These are phyloP conservation scores for Buxus sempervirens DNA, from an alignment of 164 flowering plant genomes.

Conservation along the genomic window DNA sequence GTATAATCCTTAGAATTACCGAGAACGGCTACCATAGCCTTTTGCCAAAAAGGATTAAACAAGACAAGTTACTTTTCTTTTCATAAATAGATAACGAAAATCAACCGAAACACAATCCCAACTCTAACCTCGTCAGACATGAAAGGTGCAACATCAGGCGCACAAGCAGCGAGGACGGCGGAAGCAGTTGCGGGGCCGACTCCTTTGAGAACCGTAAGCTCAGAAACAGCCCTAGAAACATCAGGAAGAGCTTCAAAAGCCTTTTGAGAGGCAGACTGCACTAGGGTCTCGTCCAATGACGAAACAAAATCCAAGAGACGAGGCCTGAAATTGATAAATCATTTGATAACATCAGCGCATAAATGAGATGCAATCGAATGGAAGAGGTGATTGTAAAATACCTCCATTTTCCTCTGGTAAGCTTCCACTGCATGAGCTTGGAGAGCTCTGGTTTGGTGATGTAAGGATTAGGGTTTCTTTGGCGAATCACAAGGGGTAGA, in stretches of 20 bases:
- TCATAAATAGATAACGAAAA: background rate
- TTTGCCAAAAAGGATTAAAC: background rate
- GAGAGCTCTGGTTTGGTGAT: slow-evolving; percentile 69
- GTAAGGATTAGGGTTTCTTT: slow-evolving; percentile 71
- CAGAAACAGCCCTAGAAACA: slow-evolving; percentile 54
- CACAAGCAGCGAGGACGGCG: slow-evolving; percentile 74
- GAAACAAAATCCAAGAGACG: slow-evolving; percentile 66
- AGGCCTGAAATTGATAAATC: slow-evolving; percentile 41
- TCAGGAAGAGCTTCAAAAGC: slow-evolving; percentile 74
- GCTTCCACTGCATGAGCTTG: slow-evolving; percentile 85
- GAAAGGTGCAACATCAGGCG: slow-evolving; percentile 73
- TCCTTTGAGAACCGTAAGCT: slow-evolving; percentile 76
- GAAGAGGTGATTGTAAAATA: slow-evolving; percentile 9
- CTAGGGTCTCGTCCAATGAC: slow-evolving; percentile 50
- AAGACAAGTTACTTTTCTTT: background rate
- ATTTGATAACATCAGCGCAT: background rate
- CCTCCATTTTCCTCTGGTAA: slow-evolving; percentile 87
- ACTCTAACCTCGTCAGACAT: slow-evolving; percentile 86
- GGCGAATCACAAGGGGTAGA: slow-evolving; percentile 55
- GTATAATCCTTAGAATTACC: slow-evolving; percentile 80
- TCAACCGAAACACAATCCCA: background rate
- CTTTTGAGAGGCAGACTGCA: slow-evolving; percentile 61
- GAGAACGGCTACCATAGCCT: slow-evolving; percentile 78
- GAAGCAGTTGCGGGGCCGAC: slow-evolving; percentile 94
- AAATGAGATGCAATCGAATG: background rate